Evolutionary conservation across 2,329 filamentous ascomycete species (phyloP), one percentile per base, ranked within the genome.

Genomic region (Cytospora paraplurivora): DNA sequence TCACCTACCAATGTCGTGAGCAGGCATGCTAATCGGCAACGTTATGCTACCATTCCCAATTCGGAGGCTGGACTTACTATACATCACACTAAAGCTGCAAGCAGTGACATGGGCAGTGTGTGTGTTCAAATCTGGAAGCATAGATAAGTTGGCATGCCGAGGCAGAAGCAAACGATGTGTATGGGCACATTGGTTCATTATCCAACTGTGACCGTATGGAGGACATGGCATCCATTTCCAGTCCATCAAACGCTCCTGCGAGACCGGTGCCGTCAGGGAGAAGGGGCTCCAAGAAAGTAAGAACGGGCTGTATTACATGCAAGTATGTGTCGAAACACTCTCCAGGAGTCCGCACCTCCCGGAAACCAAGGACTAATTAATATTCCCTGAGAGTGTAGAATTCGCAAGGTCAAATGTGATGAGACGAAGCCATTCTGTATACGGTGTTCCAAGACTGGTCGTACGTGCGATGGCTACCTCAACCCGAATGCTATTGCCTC

Each of bases 341-440:
- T 27, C 33, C 41, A 32, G 13, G 38, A n/a, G 6, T 47, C 17
- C 21, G 27, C 50, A 47, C 12, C 21, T 37, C 17, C 3, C 35
- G 12, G 34, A 21, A 13, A 38, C 58, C 15, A 19, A n/a, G 27
- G 57, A 33, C 58, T 65, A 37, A 64, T 51, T 17, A 41, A 51
- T n/a, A 8, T 33, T 13, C 53, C 12, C 35, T 49, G 32, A 34
- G 35, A 27, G 44, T 21, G n/a, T 35, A 74, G 72, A 51, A 70
- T 73, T 41, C 71, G 72, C 19, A 70, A 72, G 34, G 69, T 74
- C 7, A 74, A 74, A 60, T 74, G 72, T 59, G 72, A 70, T 58
- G 72, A 74, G 61, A 68, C 67, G 33, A 72, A 72, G 35, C 72
- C 72, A 10, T 70, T 68, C 5, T 74, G 72, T 57, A 51, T 67